Percentiles rank a stretch among this genome's conserved stretches.
phyloP scores from a whole-genome alignment of 139 green algal genomes.

The Chlamydomonas incerta region DNA sequence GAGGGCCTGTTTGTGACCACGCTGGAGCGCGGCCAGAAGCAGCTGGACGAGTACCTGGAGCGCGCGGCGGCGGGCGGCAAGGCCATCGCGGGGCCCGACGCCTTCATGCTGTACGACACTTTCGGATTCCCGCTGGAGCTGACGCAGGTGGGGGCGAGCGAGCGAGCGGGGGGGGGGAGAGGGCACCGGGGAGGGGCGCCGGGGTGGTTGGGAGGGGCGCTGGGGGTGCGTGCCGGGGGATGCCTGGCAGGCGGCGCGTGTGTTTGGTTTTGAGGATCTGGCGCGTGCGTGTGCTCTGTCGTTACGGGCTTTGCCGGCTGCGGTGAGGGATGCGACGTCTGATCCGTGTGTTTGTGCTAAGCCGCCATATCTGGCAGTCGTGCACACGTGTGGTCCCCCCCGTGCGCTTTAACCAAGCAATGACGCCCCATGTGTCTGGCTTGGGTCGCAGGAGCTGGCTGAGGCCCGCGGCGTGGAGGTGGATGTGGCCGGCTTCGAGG shows the following conservation, averaged over 20 bases:
- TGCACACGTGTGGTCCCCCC: too few relatives aligned
- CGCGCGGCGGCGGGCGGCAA: neutral
- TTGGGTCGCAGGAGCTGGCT: conserved; percentile 70
- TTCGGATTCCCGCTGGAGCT: conserved; percentile 93
- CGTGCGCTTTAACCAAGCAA: too few relatives aligned
- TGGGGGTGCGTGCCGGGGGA: neutral
- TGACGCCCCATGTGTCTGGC: too few relatives aligned
- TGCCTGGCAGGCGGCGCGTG: too few relatives aligned
- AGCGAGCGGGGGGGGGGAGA: neutral
- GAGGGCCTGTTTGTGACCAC: conserved; percentile 67
- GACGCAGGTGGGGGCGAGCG: conserved; percentile 54
- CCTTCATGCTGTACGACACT: conserved; percentile 92
- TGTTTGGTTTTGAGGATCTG: too few relatives aligned
- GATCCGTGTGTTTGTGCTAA: too few relatives aligned
- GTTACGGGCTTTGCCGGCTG: too few relatives aligned
- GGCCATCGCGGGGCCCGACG: conserved; percentile 73
- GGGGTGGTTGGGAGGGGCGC: neutral
- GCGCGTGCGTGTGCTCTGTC: too few relatives aligned
- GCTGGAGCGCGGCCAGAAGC: conserved; percentile 84
- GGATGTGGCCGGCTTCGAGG: conserved; percentile 74
- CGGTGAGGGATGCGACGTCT: too few relatives aligned
- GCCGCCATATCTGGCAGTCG: too few relatives aligned
- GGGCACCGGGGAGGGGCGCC: neutral
- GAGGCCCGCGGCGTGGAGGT: conserved; percentile 60
- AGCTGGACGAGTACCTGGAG: conserved; percentile 77